Evolutionary conservation across 1,139 yeast species (phyloP).

Genomic region (Zygoascus meyerae): DNA sequence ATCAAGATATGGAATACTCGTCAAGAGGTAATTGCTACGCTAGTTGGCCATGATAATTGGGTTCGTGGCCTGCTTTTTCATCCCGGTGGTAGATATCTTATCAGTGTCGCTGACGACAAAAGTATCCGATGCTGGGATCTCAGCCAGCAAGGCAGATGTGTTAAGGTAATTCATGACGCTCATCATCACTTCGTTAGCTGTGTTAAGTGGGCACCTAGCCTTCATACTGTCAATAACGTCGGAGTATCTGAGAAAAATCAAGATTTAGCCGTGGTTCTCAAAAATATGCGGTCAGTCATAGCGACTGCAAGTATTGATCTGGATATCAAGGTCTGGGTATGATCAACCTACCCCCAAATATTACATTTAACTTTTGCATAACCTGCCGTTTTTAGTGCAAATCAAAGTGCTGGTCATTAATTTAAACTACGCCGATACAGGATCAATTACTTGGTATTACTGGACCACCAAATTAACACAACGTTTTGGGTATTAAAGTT

Average conservation of each 20-base stretch:
- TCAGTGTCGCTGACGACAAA: constrained; percentile 78
- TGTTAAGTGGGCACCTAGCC: constrained; percentile 51
- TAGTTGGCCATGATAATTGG: constrained; percentile 84
- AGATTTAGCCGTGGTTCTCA: constrained; percentile 11
- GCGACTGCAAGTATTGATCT: constrained; percentile 85
- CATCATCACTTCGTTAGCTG: constrained; percentile 72
- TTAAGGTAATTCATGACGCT: constrained; percentile 47
- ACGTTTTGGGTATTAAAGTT: no score
- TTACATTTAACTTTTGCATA: no score
- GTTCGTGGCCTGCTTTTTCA: constrained; percentile 64
- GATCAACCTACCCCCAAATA: no score
- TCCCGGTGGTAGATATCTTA: constrained; percentile 66
- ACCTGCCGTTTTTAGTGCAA: no score
- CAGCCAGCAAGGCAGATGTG: constrained; percentile 46
- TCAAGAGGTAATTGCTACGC: constrained; percentile 51
- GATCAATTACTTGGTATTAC: no score
- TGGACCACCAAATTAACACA: no score
- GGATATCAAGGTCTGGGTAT: constrained; percentile 73
- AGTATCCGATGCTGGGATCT: constrained; percentile 78
- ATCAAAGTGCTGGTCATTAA: no score
- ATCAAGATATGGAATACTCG: constrained; percentile 75
- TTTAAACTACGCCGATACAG: no score
- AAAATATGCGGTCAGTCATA: constrained; percentile 35
- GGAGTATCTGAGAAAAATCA: constrained; percentile 4
- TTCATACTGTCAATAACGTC: constrained; percentile 17